Evolutionary conservation across 1,284 basidiomycete species (phyloP).

Genomic region (Cryptococcus sp.): DNA sequence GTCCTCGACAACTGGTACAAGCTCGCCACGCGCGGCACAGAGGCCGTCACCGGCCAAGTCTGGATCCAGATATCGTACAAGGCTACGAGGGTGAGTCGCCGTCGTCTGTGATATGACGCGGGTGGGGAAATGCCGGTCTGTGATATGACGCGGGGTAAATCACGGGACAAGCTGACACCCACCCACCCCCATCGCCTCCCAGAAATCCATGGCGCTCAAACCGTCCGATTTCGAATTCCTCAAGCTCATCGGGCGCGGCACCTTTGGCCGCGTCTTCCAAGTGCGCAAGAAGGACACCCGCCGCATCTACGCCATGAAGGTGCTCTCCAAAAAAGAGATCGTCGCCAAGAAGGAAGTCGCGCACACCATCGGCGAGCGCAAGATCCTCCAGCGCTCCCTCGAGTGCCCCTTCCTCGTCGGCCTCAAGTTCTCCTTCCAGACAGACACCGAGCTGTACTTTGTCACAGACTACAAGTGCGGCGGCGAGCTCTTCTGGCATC

Average conservation of each 20-base stretch:
- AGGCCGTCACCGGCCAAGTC: conserved; percentile 85
- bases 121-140: neutral
- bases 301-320: conserved; percentile 99
- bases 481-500: conserved; percentile 96
- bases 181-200: conserved; percentile 12
- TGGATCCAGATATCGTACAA: conserved; percentile 93
- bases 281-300: conserved; percentile 96
- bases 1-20: conserved; percentile 97
- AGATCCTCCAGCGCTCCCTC: conserved; percentile 91
- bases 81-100: conserved; percentile 68
- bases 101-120: neutral
- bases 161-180: too few relatives aligned
- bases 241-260: conserved; percentile 96
- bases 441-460: conserved; percentile 90
- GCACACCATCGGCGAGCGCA: conserved; percentile 98
- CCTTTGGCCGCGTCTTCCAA: conserved; percentile 99
- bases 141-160: too few relatives aligned
- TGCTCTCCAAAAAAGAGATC: conserved; percentile 97
- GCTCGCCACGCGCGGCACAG: conserved; percentile 71
- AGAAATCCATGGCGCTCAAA: conserved; percentile 77
- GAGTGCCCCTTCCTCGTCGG: conserved; percentile 98
- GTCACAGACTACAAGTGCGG: conserved; percentile 99
- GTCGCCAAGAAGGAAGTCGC: conserved; percentile 99
- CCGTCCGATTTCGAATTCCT: conserved; percentile 97
- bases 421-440: conserved; percentile 98